Conservation (phyloP, 2,329 filamentous ascomycete genomes). For the Aspergillus sp. region DNA sequence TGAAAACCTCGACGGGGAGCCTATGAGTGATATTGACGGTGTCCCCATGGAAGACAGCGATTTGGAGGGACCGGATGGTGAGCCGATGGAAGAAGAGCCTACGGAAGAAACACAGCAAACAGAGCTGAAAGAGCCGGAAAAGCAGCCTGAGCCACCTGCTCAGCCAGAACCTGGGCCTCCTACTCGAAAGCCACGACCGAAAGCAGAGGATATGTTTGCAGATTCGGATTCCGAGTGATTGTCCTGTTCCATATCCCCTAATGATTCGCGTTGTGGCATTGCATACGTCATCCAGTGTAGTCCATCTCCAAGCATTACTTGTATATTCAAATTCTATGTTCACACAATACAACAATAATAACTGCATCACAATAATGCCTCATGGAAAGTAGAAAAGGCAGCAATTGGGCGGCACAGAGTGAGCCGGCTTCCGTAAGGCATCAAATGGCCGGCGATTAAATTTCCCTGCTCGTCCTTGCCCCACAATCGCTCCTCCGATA, state of each 20-base stretch:
- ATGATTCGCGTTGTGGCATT: too few relatives aligned
- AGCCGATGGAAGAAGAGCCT: constrained; percentile 42
- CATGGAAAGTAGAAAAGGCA: too few relatives aligned
- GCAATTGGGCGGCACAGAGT: too few relatives aligned
- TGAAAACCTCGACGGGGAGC: constrained; percentile 35
- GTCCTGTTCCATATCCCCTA: not conserved
- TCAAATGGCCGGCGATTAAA: too few relatives aligned
- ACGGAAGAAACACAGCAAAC: constrained; percentile 23
- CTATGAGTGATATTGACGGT: constrained; percentile 41
- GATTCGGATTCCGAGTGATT: constrained; percentile 59
- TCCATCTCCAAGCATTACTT: too few relatives aligned
- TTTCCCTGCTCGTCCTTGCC: constrained; percentile 7
- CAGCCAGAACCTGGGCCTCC: constrained; percentile 25
- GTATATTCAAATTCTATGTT: too few relatives aligned
- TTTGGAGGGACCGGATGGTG: constrained; percentile 46
- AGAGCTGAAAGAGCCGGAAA: constrained; percentile 12
- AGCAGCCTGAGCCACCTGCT: constrained; percentile 17
- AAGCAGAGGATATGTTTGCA: constrained; percentile 83
- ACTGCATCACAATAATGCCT: too few relatives aligned
- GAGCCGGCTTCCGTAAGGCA: too few relatives aligned
- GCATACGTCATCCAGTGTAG: too few relatives aligned
- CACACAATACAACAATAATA: too few relatives aligned
- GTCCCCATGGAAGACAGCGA: constrained; percentile 46
- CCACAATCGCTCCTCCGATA: constrained; percentile 14
- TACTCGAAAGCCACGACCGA: constrained; percentile 58